A percentile compares a stretch with the other conserved stretches of the same genome.
These are phyloP conservation scores for Hibiscus syriacus DNA, from an alignment of 345 rosid species.

Conservation along the genomic window DNA sequence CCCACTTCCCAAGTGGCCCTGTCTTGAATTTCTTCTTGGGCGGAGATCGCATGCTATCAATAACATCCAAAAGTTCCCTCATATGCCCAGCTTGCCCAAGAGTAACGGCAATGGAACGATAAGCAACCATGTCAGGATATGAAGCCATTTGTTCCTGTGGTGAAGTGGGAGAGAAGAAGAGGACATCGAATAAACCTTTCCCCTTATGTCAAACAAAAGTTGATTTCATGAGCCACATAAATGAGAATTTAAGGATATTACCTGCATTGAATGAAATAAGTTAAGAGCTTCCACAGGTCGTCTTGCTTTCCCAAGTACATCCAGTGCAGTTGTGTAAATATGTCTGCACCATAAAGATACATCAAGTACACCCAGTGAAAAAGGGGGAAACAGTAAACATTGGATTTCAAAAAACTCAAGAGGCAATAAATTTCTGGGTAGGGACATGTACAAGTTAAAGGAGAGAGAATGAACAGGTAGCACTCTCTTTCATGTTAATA, in stretches of 20 bases:
- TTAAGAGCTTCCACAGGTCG: slow-evolving; percentile 96
- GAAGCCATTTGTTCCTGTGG: slow-evolving; percentile 66
- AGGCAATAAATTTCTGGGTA: not conserved
- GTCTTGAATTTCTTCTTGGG: slow-evolving; percentile 70
- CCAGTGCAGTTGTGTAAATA: slow-evolving; percentile 75
- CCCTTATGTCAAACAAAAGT: not conserved
- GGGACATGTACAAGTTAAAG: not conserved
- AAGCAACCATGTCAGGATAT: slow-evolving; percentile 90
- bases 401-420: not conserved
- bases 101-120: slow-evolving; percentile 70
- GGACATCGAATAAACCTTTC: slow-evolving; percentile 7
- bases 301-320: slow-evolving; percentile 77
- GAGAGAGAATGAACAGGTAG: not conserved
- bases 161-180: not conserved
- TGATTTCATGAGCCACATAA: slow-evolving; percentile 8
- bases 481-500: not conserved
- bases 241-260: slow-evolving; percentile 19
- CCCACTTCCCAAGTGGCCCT: slow-evolving; percentile 48
- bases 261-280: slow-evolving; percentile 80
- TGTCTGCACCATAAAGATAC: slow-evolving; percentile 30
- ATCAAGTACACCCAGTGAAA: not conserved
- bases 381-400: not conserved
- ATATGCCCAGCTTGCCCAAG: slow-evolving; percentile 89
- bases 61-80: slow-evolving; percentile 88
- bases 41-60: slow-evolving; percentile 74